Conservation (phyloP, 2,329 filamentous ascomycete species). For the Trichoderma aggressivum region DNA sequence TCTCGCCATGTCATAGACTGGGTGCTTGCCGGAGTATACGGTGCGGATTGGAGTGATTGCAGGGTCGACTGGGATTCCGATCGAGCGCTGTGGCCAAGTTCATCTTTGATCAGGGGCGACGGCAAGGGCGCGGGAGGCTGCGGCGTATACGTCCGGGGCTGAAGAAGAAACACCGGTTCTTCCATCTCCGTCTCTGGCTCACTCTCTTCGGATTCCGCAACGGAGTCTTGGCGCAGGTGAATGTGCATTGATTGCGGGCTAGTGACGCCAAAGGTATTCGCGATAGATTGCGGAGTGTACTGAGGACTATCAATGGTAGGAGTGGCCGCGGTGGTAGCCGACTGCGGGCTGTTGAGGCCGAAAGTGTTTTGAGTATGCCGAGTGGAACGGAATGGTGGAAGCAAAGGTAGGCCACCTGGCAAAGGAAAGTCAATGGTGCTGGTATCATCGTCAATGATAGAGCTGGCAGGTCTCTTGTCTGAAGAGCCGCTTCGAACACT, state of each 20-base stretch:
- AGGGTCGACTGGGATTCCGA: slow-evolving; percentile 24
- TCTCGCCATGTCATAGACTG: slow-evolving; percentile 4
- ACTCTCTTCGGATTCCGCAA: not conserved
- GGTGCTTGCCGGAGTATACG: not conserved
- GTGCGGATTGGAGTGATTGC: slow-evolving; percentile 15
- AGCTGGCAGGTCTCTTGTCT: slow-evolving; percentile 13
- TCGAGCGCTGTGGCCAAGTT: not conserved
- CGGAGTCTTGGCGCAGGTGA: slow-evolving; percentile 4
- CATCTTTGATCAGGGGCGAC: slow-evolving; percentile 40
- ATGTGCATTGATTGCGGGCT: not conserved
- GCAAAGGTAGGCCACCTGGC: slow-evolving; percentile 24
- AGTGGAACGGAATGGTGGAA: slow-evolving; percentile 20
- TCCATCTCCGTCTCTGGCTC: slow-evolving; percentile 15
- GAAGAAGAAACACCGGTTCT: slow-evolving; percentile 50
- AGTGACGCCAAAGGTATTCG: not conserved
- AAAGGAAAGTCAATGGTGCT: slow-evolving; percentile 25
- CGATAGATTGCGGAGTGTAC: not conserved
- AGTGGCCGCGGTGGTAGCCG: not conserved
- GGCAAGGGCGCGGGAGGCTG: slow-evolving; percentile 43
- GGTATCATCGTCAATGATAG: slow-evolving; percentile 19
- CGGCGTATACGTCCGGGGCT: slow-evolving; percentile 57
- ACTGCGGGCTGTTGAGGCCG: not conserved
- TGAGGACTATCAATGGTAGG: not conserved
- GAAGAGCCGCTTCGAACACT: slow-evolving; percentile 23
- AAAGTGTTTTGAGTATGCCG: slow-evolving; percentile 2